Evolutionary conservation across 148 eudicot species (phyloP).

Genomic region (Selenicereus undatus): DNA sequence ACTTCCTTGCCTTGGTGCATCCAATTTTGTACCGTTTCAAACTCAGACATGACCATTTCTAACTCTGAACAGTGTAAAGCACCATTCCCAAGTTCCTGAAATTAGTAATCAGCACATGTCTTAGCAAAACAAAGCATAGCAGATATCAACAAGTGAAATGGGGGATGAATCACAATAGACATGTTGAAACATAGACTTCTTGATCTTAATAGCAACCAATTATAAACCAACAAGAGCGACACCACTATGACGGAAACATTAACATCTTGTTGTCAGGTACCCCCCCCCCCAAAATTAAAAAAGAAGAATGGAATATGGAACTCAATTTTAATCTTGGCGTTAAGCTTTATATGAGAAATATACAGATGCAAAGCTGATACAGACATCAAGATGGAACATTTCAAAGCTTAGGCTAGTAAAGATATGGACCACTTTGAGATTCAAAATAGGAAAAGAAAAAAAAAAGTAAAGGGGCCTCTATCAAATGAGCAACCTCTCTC

Average conservation of each 20-base stretch:
- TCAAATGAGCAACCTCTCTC: neutral
- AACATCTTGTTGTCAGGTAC: neutral
- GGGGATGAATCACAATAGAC: neutral
- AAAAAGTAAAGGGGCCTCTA: neutral
- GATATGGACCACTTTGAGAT: neutral
- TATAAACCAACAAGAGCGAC: neutral
- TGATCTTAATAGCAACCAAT: neutral
- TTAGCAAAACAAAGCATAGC: neutral
- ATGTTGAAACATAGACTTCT: neutral
- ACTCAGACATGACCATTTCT: slow-evolving; percentile 59
- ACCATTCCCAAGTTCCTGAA: slow-evolving; percentile 69
- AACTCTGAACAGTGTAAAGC: slow-evolving; percentile 71
- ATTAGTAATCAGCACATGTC: neutral
- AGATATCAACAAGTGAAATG: neutral
- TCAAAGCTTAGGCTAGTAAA: neutral
- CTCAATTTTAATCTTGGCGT: neutral
- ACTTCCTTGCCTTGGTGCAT: slow-evolving; percentile 46
- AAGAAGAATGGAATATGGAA: no score
- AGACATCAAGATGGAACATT: neutral
- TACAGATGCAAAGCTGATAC: neutral
- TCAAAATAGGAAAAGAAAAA: neutral
- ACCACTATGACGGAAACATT: neutral
- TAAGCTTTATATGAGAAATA: neutral
- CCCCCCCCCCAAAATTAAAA: neutral
- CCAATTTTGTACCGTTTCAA: slow-evolving; percentile 57